Evolutionary conservation across 208 protist species (phyloP).

Genomic region (Trypanosoma vivax): DNA sequence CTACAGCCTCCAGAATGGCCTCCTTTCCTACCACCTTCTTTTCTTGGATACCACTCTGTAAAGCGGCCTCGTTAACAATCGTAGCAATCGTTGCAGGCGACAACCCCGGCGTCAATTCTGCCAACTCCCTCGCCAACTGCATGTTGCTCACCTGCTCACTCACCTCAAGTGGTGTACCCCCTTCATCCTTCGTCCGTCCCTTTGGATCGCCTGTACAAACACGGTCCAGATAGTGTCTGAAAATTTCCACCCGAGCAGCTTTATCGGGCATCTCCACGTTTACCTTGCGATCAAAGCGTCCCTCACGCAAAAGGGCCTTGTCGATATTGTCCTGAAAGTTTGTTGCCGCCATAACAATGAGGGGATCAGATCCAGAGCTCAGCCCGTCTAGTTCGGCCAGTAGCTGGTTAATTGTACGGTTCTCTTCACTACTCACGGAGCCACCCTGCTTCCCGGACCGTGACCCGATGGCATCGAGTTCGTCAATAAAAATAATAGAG

Average conservation of each 20-base stretch:
- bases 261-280: slow-evolving; percentile 84
- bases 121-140: slow-evolving; percentile 38
- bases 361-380: slow-evolving; percentile 67
- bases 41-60: slow-evolving; percentile 76
- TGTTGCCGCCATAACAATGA: slow-evolving; percentile 96
- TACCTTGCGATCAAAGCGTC: slow-evolving; percentile 87
- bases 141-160: slow-evolving; percentile 53
- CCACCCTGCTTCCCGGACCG: slow-evolving; percentile 56
- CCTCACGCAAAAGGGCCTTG: slow-evolving; percentile 82
- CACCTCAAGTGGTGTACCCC: slow-evolving; percentile 40
- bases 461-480: slow-evolving; percentile 97
- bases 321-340: slow-evolving; percentile 96
- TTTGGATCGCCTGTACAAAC: slow-evolving; percentile 77
- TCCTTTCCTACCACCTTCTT: slow-evolving; percentile 69
- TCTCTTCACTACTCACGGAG: slow-evolving; percentile 88
- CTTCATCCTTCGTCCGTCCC: slow-evolving; percentile 52
- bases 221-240: slow-evolving; percentile 73
- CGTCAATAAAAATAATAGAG: slow-evolving; percentile 97
- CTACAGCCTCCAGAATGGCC: slow-evolving; percentile 64
- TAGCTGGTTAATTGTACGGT: slow-evolving; percentile 95
- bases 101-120: slow-evolving; percentile 84
- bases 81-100: slow-evolving; percentile 95
- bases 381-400: slow-evolving; percentile 95
- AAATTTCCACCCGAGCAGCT: slow-evolving; percentile 70
- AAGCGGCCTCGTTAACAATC: slow-evolving; percentile 95